Conservation (phyloP, 75 land plant species). For the Pinus albicaulis region DNA sequence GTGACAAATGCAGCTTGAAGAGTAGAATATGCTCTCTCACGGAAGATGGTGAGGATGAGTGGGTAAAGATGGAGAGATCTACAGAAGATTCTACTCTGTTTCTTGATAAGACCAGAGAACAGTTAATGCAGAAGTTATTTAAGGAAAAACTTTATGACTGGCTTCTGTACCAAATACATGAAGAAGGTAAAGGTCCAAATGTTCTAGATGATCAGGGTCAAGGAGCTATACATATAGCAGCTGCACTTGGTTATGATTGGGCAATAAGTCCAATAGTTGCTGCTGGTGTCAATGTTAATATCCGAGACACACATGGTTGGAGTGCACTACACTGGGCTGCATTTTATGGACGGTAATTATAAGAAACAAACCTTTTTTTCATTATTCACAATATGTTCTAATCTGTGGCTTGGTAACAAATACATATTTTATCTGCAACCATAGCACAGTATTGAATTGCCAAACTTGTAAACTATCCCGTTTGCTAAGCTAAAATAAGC, state of each 20-base stretch:
- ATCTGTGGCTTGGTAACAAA: no score
- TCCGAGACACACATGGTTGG: conserved; percentile 92
- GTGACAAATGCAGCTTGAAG: conserved; percentile 3
- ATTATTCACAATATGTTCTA: no score
- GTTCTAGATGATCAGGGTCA: conserved; percentile 71
- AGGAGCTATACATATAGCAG: conserved; percentile 82
- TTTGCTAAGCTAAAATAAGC: no score
- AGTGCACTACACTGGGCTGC: conserved; percentile 99
- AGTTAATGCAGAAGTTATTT: conserved; percentile 46
- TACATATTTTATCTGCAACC: no score
- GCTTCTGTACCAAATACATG: conserved; percentile 59
- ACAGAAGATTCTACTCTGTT: conserved; percentile 14
- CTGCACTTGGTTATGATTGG: conserved; percentile 97
- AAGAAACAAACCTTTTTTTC: no score
- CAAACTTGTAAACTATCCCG: no score
- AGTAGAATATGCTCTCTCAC: neutral
- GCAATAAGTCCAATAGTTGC: conserved; percentile 60
- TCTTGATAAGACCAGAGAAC: conserved; percentile 25
- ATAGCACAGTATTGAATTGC: no score
- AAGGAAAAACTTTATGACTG: conserved; percentile 61
- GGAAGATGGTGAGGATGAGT: conserved; percentile 27
- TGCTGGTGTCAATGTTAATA: conserved; percentile 81
- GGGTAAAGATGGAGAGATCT: conserved; percentile 32
- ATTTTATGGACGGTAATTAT: conserved; percentile 65
- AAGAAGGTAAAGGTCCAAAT: conserved; percentile 78